Evolutionary conservation across 352 stramenopile genomes (phyloP).

Genomic region (Aphanomyces astaci): DNA sequence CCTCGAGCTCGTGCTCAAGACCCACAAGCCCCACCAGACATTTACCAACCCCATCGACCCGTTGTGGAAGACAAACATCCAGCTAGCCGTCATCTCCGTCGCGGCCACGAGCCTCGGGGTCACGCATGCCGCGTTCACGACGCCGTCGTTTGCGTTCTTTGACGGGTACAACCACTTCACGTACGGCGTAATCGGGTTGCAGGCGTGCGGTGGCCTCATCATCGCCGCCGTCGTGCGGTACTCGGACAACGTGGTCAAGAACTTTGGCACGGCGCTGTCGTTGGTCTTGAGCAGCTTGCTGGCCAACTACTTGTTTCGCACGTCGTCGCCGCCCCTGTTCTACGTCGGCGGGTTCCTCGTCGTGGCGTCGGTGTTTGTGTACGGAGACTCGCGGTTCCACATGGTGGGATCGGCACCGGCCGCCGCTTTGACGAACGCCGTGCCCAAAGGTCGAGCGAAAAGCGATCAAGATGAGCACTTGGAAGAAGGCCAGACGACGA

Average conservation of each 20-base stretch:
- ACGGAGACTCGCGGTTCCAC: slow-evolving; percentile 47
- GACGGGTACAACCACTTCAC: slow-evolving; percentile 68
- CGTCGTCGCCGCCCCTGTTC: slow-evolving; percentile 59
- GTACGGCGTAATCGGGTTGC: slow-evolving; percentile 70
- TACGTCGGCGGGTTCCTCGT: slow-evolving; percentile 73
- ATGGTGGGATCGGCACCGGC: not conserved
- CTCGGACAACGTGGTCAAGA: slow-evolving; percentile 88
- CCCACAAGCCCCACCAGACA: slow-evolving; percentile 63
- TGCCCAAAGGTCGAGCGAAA: not conserved
- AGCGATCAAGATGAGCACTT: not conserved
- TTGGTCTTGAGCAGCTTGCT: slow-evolving; percentile 84
- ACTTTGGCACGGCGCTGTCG: slow-evolving; percentile 84
- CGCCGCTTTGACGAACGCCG: not conserved
- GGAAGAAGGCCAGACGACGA: not conserved
- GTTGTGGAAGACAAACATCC: slow-evolving; percentile 80
- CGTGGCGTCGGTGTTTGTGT: slow-evolving; percentile 77
- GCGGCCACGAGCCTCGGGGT: slow-evolving; percentile 61
- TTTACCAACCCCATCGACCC: slow-evolving; percentile 65
- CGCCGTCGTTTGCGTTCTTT: slow-evolving; percentile 45
- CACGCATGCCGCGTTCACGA: slow-evolving; percentile 48
- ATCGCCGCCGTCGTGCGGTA: slow-evolving; percentile 80
- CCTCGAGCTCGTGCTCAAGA: slow-evolving; percentile 84
- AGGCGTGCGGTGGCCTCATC: slow-evolving; percentile 74
- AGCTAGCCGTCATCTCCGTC: slow-evolving; percentile 77
- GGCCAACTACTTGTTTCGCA: slow-evolving; percentile 83